Conservation (phyloP, 306 rosid genomes). For the Ormosia semicastrata region DNA sequence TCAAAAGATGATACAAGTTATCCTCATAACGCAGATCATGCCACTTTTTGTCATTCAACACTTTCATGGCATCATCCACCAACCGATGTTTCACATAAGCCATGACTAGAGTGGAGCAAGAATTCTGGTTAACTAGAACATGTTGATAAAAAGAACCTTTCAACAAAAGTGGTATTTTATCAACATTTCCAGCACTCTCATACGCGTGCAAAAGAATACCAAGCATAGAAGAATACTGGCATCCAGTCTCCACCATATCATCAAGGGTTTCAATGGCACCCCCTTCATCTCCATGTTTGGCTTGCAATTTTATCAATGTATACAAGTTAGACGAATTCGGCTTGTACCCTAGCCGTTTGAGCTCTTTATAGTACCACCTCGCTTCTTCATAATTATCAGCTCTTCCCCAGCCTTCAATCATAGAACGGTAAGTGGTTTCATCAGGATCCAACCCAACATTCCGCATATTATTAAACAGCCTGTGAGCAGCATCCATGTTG, state of each 20-base stretch:
- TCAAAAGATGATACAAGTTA: slow-evolving; percentile 83
- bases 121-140: slow-evolving; percentile 66
- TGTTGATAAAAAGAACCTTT: slow-evolving; percentile 61
- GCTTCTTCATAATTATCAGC: slow-evolving; percentile 59
- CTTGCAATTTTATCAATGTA: slow-evolving; percentile 74
- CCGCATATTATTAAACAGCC: slow-evolving; percentile 47
- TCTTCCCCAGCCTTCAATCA: slow-evolving; percentile 99
- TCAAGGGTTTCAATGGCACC: slow-evolving; percentile 59
- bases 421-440: slow-evolving; percentile 84
- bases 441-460: slow-evolving; percentile 61
- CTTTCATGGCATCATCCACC: slow-evolving; percentile 65
- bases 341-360: slow-evolving; percentile 57
- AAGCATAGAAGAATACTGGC: slow-evolving; percentile 67
- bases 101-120: slow-evolving; percentile 82
- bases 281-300: slow-evolving; percentile 62
- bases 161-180: slow-evolving; percentile 61
- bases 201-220: slow-evolving; percentile 69
- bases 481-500: slow-evolving; percentile 71
- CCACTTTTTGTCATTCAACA: slow-evolving; percentile 75
- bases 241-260: slow-evolving; percentile 73
- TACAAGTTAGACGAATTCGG: slow-evolving; percentile 79
- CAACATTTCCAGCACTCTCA: slow-evolving; percentile 67
- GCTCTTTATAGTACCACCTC: slow-evolving; percentile 52
- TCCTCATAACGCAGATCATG: slow-evolving; percentile 63
- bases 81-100: slow-evolving; percentile 75